These are phyloP conservation scores for Eucalyptus decipiens DNA, from an alignment of 345 rosid genomes.

Conservation along the genomic window DNA sequence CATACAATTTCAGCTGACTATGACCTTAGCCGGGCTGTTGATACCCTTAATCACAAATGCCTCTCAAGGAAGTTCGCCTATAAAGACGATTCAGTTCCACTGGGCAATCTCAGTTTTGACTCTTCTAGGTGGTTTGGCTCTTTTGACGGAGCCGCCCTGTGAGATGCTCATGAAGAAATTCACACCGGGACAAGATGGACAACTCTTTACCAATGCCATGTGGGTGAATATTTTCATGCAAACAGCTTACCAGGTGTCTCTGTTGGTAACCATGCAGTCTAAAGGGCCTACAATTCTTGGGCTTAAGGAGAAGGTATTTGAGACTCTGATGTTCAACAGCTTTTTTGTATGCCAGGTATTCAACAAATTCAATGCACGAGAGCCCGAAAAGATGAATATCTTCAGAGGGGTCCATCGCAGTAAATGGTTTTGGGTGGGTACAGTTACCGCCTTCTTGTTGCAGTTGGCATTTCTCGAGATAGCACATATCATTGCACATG, in stretches of 20 bases:
- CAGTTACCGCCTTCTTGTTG: neutral
- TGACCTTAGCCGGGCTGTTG: neutral
- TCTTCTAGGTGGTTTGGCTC: conserved; percentile 1
- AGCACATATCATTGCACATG: neutral
- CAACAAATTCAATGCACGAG: conserved; percentile 6
- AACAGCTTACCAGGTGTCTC: conserved; percentile 2
- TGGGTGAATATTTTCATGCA: conserved; percentile 10
- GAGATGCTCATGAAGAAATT: neutral
- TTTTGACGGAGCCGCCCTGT: neutral
- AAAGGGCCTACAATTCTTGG: conserved; percentile 2
- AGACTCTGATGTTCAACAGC: conserved; percentile 10
- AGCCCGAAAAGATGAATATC: conserved; percentile 2
- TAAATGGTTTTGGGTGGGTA: neutral
- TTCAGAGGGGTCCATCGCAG: neutral
- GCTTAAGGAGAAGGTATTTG: neutral
- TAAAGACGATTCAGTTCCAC: neutral
- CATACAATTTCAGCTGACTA: neutral
- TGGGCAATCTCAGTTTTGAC: neutral
- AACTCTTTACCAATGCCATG: conserved; percentile 13
- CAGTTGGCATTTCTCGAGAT: neutral
- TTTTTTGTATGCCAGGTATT: conserved; percentile 11
- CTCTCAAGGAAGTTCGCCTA: neutral
- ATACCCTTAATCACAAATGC: neutral
- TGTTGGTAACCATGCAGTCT: conserved; percentile 2
- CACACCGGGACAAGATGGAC: neutral